phyloP scores from a whole-genome alignment of 345 rosid genomes.

The Eucalyptus curtisii region DNA sequence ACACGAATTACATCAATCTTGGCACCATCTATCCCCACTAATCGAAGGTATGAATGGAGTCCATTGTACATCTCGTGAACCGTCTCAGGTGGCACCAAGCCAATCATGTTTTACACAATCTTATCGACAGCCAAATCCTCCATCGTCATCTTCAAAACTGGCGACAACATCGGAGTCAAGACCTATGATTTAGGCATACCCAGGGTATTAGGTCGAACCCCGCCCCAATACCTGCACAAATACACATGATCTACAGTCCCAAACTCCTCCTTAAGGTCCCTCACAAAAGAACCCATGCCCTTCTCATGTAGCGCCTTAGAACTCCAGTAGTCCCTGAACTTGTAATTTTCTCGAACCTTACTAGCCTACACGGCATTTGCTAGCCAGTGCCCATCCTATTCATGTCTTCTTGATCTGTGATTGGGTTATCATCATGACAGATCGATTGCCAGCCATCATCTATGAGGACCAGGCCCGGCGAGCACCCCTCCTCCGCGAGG shows the following conservation, averaged over 20 bases:
- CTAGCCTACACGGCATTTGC: conserved; percentile 85
- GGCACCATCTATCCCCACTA: conserved; percentile 74
- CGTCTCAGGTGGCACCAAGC: conserved; percentile 59
- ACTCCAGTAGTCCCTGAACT: conserved; percentile 57
- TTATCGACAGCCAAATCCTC: conserved; percentile 89
- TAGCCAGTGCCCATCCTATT: conserved; percentile 50
- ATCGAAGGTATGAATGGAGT: conserved; percentile 57
- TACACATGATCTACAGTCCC: conserved; percentile 61
- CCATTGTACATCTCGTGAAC: conserved; percentile 70
- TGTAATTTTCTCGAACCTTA: conserved; percentile 69
- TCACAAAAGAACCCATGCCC: conserved; percentile 82
- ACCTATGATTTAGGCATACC: conserved; percentile 40
- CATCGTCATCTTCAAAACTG: conserved; percentile 64
- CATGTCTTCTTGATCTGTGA: conserved; percentile 54
- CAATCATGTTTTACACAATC: conserved; percentile 52
- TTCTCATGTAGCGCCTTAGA: conserved; percentile 5
- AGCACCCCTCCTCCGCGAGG: conserved; percentile 76
- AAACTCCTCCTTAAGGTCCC: conserved; percentile 72
- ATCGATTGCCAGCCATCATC: conserved; percentile 97
- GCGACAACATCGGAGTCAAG: conserved; percentile 39
- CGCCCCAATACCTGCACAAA: conserved; percentile 92
- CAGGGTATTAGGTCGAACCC: conserved; percentile 52
- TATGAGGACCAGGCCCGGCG: conserved; percentile 73
- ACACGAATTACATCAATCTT: conserved; percentile 95
- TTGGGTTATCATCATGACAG: conserved; percentile 56